Evolutionary conservation across 768 basidiomycete species (phyloP), one percentile per base, ranked within the genome.

Genomic region (Omphalotus guepiniiformis): DNA sequence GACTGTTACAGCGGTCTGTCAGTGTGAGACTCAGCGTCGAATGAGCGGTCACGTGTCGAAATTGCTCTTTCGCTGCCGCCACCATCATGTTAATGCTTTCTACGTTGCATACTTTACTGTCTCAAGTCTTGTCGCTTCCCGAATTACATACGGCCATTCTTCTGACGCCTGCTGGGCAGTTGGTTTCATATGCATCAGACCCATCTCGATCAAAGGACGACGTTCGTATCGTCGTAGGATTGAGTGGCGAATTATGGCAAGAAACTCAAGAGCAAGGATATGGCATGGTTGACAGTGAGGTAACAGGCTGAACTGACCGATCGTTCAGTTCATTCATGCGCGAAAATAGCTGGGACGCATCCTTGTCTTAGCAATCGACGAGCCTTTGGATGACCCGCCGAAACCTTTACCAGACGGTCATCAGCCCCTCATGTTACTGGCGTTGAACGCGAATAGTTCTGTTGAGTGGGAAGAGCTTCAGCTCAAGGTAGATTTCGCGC

Each of bases 201-300:
- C 72, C 74, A n/a, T 57, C 64, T 22, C 69, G 78, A 42, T 63
- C 80, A 22, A 90, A 88, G 65, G 88, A 90, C 56, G 81, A 85
- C 43, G 74, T 89, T 38, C 78, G 84, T 44, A 77, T 89, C 35
- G 68, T 84, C 22, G 84, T 83, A 6, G 88, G 88, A 13, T 65
- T 91, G 25, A 79, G 80, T 34, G 78, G 79, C 8, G 87, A 89
- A 61, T 72, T 88, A 27, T 91, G 88, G 88, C 79, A 79, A 42
- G 88, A 90, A 64, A 85, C 82, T 22, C 73, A 70, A 50, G 80
- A 77, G 19, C 73, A 81, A 38, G 81, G 78, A 8, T 69, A 73
- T 37, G 85, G 84, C 15, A 85, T 84, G 80, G 83, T 82, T 3
- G 87, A 90, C 50, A 82, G 83, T 61, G 87, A 90, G 76, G 88